phyloP scores from a whole-genome alignment of 2,329 filamentous ascomycete species.

The Zelopaecilomyces penicillatus region DNA sequence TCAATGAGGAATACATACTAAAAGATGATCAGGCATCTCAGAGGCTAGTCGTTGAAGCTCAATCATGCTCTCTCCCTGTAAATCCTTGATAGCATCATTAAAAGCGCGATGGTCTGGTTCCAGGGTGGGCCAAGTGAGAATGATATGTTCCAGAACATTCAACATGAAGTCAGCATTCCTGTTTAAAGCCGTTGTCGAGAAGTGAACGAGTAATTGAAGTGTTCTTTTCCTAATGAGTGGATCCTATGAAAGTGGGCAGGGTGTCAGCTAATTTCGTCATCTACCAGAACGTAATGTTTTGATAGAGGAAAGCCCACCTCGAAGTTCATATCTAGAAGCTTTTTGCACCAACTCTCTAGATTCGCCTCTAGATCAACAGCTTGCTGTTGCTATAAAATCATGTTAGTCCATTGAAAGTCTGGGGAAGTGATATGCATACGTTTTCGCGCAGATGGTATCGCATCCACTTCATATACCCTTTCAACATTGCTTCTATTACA shows the following conservation, averaged over 20 bases:
- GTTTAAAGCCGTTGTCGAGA: constrained; percentile 73
- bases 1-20: constrained; percentile 36
- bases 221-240: constrained; percentile 75
- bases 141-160: constrained; percentile 81
- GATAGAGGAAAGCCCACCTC: constrained; percentile 35
- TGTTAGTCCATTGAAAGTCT: constrained; percentile 11
- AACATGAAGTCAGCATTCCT: constrained; percentile 75
- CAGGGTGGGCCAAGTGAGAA: constrained; percentile 71
- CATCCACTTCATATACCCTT: constrained; percentile 79
- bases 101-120: constrained; percentile 64
- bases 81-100: constrained; percentile 81
- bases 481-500: constrained; percentile 79
- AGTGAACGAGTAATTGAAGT: constrained; percentile 73
- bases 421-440: constrained; percentile 14
- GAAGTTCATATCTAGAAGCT: constrained; percentile 61
- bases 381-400: constrained; percentile 40
- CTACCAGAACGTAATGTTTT: not conserved
- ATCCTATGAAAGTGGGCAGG: constrained; percentile 40
- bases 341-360: constrained; percentile 64
- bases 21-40: constrained; percentile 84
- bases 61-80: constrained; percentile 75
- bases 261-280: not conserved
- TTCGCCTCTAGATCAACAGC: constrained; percentile 51
- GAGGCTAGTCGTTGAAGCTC: constrained; percentile 84
- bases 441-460: constrained; percentile 20